Conservation (phyloP, 192 early-diverging fungal genomes). For the Lunasporangiospora selenospora region DNA sequence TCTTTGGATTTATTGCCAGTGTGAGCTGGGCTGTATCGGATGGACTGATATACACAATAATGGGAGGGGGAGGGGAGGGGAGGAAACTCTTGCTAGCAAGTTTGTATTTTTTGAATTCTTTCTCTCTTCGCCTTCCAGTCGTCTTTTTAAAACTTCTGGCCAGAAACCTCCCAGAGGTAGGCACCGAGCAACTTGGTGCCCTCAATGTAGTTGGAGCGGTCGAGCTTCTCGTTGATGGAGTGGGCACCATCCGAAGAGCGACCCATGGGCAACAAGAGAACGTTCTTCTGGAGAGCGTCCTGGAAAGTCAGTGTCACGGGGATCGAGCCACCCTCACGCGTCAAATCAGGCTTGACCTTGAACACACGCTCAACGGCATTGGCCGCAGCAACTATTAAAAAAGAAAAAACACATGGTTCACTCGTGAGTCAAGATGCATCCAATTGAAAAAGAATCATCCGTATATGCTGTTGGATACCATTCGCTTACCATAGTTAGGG, state of each 20-base stretch:
- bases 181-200: constrained; percentile 94
- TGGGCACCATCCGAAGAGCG: constrained; percentile 82
- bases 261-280: constrained; percentile 96
- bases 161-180: constrained; percentile 90
- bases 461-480: too few species aligned
- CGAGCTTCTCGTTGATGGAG: constrained; percentile 97
- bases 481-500: constrained; percentile 89
- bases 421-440: neutral
- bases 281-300: constrained; percentile 89
- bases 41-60: too few species aligned
- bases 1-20: too few species aligned
- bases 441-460: too few species aligned
- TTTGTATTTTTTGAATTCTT: too few species aligned
- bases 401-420: neutral
- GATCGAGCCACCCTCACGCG: constrained; percentile 97
- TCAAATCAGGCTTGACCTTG: constrained; percentile 92
- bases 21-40: too few species aligned
- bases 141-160: constrained; percentile 26
- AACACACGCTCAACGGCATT: constrained; percentile 94
- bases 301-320: constrained; percentile 98
- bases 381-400: constrained; percentile 74
- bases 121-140: too few species aligned
- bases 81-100: too few species aligned
- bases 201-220: constrained; percentile 90
- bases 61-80: too few species aligned